phyloP scores from a whole-genome alignment of 257 asterid genomes.

The Agastache rugosa region DNA sequence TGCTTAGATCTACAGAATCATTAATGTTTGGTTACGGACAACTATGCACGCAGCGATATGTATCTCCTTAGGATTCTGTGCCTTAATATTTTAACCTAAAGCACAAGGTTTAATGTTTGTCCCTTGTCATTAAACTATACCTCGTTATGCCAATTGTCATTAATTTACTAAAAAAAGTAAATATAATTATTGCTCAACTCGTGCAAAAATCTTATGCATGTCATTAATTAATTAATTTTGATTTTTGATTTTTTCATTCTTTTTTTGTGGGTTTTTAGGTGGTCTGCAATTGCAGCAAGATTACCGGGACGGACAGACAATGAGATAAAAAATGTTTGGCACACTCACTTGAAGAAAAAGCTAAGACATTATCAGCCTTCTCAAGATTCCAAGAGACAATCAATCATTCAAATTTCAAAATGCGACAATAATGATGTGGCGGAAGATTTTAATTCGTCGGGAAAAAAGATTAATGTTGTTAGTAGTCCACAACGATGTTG shows the following conservation, averaged over 20 bases:
- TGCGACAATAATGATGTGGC: slow-evolving; percentile 36
- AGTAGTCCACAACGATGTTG: slow-evolving; percentile 54
- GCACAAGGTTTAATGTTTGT: slow-evolving; percentile 51
- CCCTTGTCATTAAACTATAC: slow-evolving; percentile 35
- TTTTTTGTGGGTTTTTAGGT: slow-evolving; percentile 49
- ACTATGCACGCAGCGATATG: slow-evolving; percentile 39
- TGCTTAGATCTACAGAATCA: slow-evolving; percentile 31
- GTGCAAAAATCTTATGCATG: slow-evolving; percentile 16
- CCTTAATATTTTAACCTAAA: slow-evolving; percentile 23
- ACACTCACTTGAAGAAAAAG: slow-evolving; percentile 81
- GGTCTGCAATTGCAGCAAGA: slow-evolving; percentile 90
- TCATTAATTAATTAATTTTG: background rate
- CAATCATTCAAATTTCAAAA: slow-evolving; percentile 30
- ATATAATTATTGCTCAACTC: slow-evolving; percentile 10
- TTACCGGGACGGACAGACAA: slow-evolving; percentile 90
- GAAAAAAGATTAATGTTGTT: background rate
- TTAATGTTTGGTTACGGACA: slow-evolving; percentile 37
- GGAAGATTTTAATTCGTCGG: slow-evolving; percentile 15
- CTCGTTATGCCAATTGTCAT: slow-evolving; percentile 27
- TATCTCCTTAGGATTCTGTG: slow-evolving; percentile 51
- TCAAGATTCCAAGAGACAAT: slow-evolving; percentile 48
- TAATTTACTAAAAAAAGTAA: slow-evolving; percentile 2
- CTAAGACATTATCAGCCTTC: slow-evolving; percentile 42
- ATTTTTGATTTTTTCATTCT: background rate
- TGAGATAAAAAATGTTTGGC: slow-evolving; percentile 93